phyloP scores from a whole-genome alignment of 768 basidiomycete species.

The Pholiota molesta region DNA sequence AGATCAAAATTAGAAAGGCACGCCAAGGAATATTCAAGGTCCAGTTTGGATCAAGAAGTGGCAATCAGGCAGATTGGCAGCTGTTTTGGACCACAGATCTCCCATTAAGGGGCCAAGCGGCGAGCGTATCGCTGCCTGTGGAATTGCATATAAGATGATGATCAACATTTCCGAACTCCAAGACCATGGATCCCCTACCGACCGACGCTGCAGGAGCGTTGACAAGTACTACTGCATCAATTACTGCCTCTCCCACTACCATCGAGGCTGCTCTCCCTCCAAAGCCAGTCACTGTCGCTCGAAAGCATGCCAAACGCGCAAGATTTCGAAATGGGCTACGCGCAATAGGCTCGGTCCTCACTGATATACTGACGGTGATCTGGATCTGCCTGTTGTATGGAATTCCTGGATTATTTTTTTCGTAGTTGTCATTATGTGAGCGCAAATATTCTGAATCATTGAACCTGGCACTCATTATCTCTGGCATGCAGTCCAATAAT shows the following conservation, averaged over 20 bases:
- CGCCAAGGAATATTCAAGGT: too few relatives aligned
- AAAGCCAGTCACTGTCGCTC: not conserved
- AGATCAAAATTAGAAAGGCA: too few relatives aligned
- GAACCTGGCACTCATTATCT: not conserved
- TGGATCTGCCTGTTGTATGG: not conserved
- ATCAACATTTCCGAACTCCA: too few relatives aligned
- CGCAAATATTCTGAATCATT: not conserved
- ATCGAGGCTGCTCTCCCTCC: not conserved
- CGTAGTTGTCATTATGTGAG: not conserved
- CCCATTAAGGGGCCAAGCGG: too few relatives aligned
- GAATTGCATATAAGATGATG: too few relatives aligned
- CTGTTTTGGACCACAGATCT: too few relatives aligned
- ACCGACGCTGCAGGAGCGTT: not conserved
- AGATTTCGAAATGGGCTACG: not conserved
- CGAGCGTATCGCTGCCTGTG: too few relatives aligned
- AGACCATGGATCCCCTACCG: not conserved
- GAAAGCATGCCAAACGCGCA: not conserved
- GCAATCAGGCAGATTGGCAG: too few relatives aligned
- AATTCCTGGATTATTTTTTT: constrained; percentile 8
- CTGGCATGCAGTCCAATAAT: not conserved
- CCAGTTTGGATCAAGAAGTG: too few relatives aligned
- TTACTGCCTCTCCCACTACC: not conserved
- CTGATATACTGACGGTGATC: not conserved
- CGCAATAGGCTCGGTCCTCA: not conserved
- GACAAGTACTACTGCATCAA: not conserved